Evolutionary conservation across 1,284 basidiomycete genomes (phyloP), one percentile per base, ranked within the genome.

Genomic region (Fomitopsis schrenkii): DNA sequence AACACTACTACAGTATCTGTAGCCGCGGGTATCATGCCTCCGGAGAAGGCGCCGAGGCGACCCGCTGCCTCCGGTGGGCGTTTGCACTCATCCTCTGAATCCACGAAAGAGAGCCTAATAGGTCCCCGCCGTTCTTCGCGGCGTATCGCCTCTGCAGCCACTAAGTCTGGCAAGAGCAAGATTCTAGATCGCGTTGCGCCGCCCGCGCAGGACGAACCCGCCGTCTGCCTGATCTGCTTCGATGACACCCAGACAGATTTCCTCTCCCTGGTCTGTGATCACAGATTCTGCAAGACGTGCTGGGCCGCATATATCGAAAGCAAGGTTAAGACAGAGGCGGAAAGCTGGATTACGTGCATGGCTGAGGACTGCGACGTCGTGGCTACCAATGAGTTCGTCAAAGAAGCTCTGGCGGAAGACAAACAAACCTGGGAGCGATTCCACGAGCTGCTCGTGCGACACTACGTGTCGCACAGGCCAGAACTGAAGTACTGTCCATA

Each of bases 401-500:
- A 77, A 56, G 73, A 77, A 48, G 77, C 79, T 45, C 78, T 79
- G 33, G 72, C 68, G 30, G 79, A 80, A 45, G 83, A 84, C 63
- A 62, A 63, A 14, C 73, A 75, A 60, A 81, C 81, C 3, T 84
- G 80, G 80, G 70, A 69, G 56, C 90, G 94, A 35, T 97, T 95
- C 79, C 87, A 91, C 64, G 91, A 93, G 68, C 83, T 99, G 45
- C 82, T 97, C 57, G 89, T 95, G 59, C 88, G 95, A 50, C 88
- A 97, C 72, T 98, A 92, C 74, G 97, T 99, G 15, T 87, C 87
- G 36, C 93, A 93, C 74, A 91, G 91, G 74, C 79, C 84, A 36
- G 87, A 85, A 60, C 82, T 98, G 69, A 91, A 95, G 73, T 99
- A 94, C 83, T 99, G 97, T 74, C 97, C 97, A 3, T 90, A 90